Base-by-base conservation (phyloP, 2,329 filamentous ascomycete genomes). In the Coleophoma crateriformis region DNA sequence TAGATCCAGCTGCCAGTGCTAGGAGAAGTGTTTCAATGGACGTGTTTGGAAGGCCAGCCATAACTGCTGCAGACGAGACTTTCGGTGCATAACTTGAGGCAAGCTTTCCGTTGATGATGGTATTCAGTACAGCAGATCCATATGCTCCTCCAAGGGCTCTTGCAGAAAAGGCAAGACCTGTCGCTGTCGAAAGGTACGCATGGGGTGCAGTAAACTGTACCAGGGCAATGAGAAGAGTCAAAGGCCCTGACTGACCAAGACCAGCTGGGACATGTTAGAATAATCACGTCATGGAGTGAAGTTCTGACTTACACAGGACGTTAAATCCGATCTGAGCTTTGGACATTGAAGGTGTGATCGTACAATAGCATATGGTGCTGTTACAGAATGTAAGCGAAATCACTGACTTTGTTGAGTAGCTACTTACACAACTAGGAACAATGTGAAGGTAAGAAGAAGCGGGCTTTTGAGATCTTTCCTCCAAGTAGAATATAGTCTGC, bases 141-240 rank as follows among this genome's bases (percentile, higher is more conserved):
- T 78, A 77, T 0, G 75, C 75, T 15, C 75, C 75, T 19, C 76
- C 76, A 14, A 79, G 72, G 32, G 76, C 76, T 27, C 76, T 68
- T 3, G 74, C 74, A 0, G 74, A 77, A 58, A 78, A 78, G 3
- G 73, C 74, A 0, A 79, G 68, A 0, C 76, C 76, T 0, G 76
- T 78, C 1, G 76, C 75, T 0, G 75, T 78, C 0, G 74, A 76
- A 13, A 78, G 68, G 56, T 70, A 77, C 4, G 71, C 71, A 52
- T 78, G 76, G 3, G 76, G 75, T 0, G 75, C 71, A 1, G 75
- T 77, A 59, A 78, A 78, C 54, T 79, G 75, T 15, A 78, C 68
- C 46, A 71, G 67, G 5, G 75, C 75, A 1, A 74, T 70, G 5
- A 79, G 67, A 2, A 78, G 67, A 0, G 73, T 76, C 4, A 78